Conservation (phyloP, 2,329 filamentous ascomycete species). For the Talaromyces funiculosus region DNA sequence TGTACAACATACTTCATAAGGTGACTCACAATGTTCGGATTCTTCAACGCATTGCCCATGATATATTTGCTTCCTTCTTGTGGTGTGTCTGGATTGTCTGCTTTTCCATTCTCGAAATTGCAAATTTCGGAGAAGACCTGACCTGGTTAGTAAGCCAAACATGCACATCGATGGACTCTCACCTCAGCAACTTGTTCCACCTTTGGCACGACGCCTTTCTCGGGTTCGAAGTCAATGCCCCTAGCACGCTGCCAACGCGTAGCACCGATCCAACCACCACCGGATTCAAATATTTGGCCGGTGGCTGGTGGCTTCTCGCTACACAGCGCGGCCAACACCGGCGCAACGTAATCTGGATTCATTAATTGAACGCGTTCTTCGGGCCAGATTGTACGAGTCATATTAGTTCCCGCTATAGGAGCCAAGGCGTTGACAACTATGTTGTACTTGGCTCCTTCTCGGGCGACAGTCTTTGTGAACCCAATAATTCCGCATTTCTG, state of each 20-base stretch:
- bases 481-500: constrained; percentile 52
- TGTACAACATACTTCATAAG: too few species aligned
- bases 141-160: too few species aligned
- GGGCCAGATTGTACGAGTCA: constrained; percentile 90
- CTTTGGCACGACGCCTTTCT: constrained; percentile 32
- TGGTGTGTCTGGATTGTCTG: too few species aligned
- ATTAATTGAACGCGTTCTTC: constrained; percentile 98
- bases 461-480: constrained; percentile 95
- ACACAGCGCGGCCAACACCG: constrained; percentile 79
- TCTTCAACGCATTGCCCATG: too few species aligned
- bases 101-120: too few species aligned
- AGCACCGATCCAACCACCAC: constrained; percentile 84
- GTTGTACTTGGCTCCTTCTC: constrained; percentile 97
- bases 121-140: too few species aligned
- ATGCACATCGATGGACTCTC: constrained; percentile 61
- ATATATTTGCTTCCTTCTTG: too few species aligned
- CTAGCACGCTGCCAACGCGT: constrained; percentile 93
- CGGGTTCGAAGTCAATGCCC: constrained; percentile 84
- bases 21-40: too few species aligned
- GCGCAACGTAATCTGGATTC: constrained; percentile 97
- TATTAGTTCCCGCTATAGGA: constrained; percentile 90
- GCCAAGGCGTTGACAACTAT: constrained; percentile 93
- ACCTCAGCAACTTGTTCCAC: constrained; percentile 80
- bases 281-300: constrained; percentile 89
- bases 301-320: constrained; percentile 80